phyloP scores from a whole-genome alignment of 2,329 filamentous ascomycete genomes.

The Exophiala oligosperma region DNA sequence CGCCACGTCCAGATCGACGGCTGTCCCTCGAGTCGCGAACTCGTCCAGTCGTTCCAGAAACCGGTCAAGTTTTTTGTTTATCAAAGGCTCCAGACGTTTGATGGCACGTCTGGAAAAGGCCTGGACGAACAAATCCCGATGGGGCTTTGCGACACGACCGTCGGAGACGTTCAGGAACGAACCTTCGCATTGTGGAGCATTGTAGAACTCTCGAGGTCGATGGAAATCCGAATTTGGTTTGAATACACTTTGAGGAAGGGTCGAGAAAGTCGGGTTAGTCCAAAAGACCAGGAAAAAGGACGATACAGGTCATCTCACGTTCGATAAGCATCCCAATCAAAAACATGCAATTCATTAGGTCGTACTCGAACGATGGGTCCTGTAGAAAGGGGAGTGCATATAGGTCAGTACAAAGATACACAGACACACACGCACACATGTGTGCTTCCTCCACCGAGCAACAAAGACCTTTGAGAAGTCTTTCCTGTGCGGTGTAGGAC shows the following conservation, averaged over 20 bases:
- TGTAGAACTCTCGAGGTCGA: slow-evolving; percentile 14
- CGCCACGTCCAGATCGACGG: slow-evolving; percentile 10
- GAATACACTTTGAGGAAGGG: background rate
- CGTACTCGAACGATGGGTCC: slow-evolving; percentile 28
- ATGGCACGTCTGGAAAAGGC: slow-evolving; percentile 36
- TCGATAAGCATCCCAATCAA: slow-evolving; percentile 12
- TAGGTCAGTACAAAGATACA: background rate
- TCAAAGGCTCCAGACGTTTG: slow-evolving; percentile 29
- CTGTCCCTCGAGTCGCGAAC: background rate
- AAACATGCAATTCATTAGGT: slow-evolving; percentile 19
- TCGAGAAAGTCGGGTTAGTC: background rate
- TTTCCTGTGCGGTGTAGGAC: no score
- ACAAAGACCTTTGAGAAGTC: no score
- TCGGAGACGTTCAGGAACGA: slow-evolving; percentile 7
- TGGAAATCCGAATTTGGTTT: slow-evolving; percentile 15
- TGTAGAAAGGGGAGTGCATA: background rate
- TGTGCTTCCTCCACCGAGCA: no score
- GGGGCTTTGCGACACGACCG: slow-evolving; percentile 11
- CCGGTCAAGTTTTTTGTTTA: slow-evolving; percentile 29
- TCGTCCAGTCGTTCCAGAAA: slow-evolving; percentile 9
- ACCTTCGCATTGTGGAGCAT: slow-evolving; percentile 15
- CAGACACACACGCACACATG: no score
- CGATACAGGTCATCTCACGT: background rate
- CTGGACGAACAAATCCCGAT: slow-evolving; percentile 26
- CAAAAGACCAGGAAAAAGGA: no score